Evolutionary conservation across 2,329 filamentous ascomycete genomes (phyloP), one percentile per base, ranked within the genome.

Genomic region (Magnaporthiopsis poae): DNA sequence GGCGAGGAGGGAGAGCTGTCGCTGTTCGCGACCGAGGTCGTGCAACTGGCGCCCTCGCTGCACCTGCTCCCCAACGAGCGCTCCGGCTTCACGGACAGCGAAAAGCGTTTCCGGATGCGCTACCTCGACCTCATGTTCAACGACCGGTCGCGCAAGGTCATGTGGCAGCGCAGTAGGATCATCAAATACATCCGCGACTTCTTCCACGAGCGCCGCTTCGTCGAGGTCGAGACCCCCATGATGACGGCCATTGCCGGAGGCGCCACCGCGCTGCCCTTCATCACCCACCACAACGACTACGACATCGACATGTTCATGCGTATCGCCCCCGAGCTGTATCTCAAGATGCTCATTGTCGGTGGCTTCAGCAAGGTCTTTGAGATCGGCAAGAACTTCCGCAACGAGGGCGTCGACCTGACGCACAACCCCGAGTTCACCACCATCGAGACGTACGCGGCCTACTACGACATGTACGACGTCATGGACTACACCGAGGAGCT

Each of bases 361-460:
- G 95, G 94, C 68, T 84, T 98, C 60, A 91, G 96, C 81, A 88
- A 91, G 73, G 95, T 99, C 18, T 99, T 96, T 79, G 95, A 99
- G 77, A 87, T 99, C 69, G 95, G 95, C 70, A 89, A 92, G 71
- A 92, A 96, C 76, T 99, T 99, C 86, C 84, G 95, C 73, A 99
- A 99, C 75, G 92, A 96, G 78, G 90, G 90, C 68, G 89, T 92
- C 70, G 92, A 96, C 76, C 82, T 95, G 64, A 99, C 95, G 9
- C 95, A 99, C 83, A 99, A 98, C 82, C 95, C 91, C 59, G 95
- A 99, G 77, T 99, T 99, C 82, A 99, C 95, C 61, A 96, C 92
- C 33, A 91, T 92, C 77, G 95, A 99, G 78, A 98, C 98, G 80
- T 99, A 99, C 80, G 88, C 90, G 86, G 94, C 95, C 3, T 98